Evolutionary conservation across 2,329 filamentous ascomycete species (phyloP).

Genomic region (Colletotrichum echinochloae): DNA sequence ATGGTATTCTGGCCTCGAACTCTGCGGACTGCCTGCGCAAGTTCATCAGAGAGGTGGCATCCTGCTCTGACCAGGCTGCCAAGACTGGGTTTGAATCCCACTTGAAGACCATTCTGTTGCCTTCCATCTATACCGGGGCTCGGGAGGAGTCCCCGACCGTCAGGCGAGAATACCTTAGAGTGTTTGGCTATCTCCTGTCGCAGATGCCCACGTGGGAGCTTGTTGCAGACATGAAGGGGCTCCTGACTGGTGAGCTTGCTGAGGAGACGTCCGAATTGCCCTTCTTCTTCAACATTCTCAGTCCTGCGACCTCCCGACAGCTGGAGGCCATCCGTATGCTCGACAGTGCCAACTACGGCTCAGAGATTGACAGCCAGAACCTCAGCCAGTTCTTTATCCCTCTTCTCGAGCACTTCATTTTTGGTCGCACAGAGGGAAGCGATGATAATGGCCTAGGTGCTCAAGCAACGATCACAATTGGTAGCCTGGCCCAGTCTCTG

Average conservation of each 20-base stretch:
- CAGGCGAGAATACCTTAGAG: slow-evolving; percentile 81
- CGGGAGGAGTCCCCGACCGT: slow-evolving; percentile 86
- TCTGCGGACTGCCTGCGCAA: slow-evolving; percentile 83
- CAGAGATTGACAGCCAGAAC: slow-evolving; percentile 79
- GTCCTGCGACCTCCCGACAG: slow-evolving; percentile 88
- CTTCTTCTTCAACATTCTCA: slow-evolving; percentile 93
- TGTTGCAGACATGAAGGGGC: slow-evolving; percentile 77
- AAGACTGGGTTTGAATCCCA: slow-evolving; percentile 67
- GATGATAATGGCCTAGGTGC: slow-evolving; percentile 90
- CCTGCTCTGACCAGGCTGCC: slow-evolving; percentile 54
- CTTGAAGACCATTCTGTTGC: slow-evolving; percentile 75
- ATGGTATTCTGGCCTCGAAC: slow-evolving; percentile 83
- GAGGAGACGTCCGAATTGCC: slow-evolving; percentile 75
- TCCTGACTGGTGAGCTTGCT: slow-evolving; percentile 68
- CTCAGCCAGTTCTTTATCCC: slow-evolving; percentile 90
- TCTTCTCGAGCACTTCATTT: slow-evolving; percentile 92
- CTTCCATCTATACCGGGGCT: slow-evolving; percentile 80
- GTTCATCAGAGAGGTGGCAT: slow-evolving; percentile 75
- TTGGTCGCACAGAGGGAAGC: slow-evolving; percentile 77
- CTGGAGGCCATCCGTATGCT: slow-evolving; percentile 85
- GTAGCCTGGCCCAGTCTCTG: slow-evolving; percentile 77
- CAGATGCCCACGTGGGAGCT: slow-evolving; percentile 76
- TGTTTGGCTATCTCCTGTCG: slow-evolving; percentile 83
- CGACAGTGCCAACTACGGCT: slow-evolving; percentile 72
- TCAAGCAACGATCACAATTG: slow-evolving; percentile 86